A percentile compares a stretch with the other conserved stretches of the same genome.
Conservation (phyloP, 768 basidiomycete genomes). For the Hortiboletus campestris region DNA sequence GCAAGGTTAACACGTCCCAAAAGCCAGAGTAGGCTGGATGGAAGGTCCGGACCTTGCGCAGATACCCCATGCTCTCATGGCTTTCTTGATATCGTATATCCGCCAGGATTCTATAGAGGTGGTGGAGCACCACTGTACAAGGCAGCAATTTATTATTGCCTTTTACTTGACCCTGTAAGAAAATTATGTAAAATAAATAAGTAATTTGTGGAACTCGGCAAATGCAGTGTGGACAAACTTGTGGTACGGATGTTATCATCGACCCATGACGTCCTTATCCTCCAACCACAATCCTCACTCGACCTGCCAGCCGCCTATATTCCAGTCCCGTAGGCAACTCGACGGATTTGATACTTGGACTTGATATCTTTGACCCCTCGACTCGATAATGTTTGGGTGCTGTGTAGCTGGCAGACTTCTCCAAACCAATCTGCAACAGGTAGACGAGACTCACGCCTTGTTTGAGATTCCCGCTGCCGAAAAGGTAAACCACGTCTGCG, state of each 20-base stretch:
- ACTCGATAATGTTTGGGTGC: slow-evolving; percentile 67
- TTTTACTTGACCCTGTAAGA: too few species aligned
- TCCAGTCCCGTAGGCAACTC: neutral
- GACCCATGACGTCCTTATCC: slow-evolving; percentile 12
- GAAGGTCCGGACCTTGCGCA: slow-evolving; percentile 3
- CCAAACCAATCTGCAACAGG: slow-evolving; percentile 77
- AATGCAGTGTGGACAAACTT: neutral
- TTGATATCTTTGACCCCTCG: neutral
- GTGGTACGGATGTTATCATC: slow-evolving; percentile 5
- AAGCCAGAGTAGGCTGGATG: slow-evolving; percentile 29
- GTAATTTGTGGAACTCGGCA: slow-evolving; percentile 8
- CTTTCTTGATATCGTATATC: slow-evolving; percentile 9
- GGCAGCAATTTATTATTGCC: slow-evolving; percentile 4
- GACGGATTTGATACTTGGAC: neutral
- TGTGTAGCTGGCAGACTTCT: slow-evolving; percentile 73
- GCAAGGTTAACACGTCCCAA: slow-evolving; percentile 26
- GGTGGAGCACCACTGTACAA: neutral
- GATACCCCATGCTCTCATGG: slow-evolving; percentile 14
- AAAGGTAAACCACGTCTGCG: slow-evolving; percentile 80
- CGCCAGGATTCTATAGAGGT: slow-evolving; percentile 12
- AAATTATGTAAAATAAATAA: too few species aligned
- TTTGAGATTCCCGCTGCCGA: slow-evolving; percentile 73
- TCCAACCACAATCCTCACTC: slow-evolving; percentile 5
- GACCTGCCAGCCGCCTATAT: neutral
- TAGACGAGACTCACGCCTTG: slow-evolving; percentile 80